Evolutionary conservation across 2,329 filamentous ascomycete genomes (phyloP).

Genomic region (Trichoderma sp.): DNA sequence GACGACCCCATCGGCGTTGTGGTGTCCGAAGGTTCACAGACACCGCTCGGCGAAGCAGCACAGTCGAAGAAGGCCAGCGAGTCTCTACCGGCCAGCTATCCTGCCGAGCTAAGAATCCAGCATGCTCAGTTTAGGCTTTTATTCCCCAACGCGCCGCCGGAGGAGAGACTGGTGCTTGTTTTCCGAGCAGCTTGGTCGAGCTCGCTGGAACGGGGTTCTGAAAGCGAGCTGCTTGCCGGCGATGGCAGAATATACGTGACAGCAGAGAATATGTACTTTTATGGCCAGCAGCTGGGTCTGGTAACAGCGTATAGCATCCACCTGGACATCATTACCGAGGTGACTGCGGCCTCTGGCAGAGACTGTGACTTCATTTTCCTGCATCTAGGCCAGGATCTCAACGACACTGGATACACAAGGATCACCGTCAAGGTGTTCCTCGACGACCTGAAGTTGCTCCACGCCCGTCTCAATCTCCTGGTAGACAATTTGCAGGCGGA

Average conservation of each 20-base stretch:
- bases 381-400: slow-evolving; percentile 63
- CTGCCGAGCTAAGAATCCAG: slow-evolving; percentile 75
- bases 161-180: slow-evolving; percentile 84
- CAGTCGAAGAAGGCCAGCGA: slow-evolving; percentile 38
- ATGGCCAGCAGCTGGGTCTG: slow-evolving; percentile 89
- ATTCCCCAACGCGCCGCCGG: slow-evolving; percentile 73
- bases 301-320: slow-evolving; percentile 77
- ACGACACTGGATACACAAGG: slow-evolving; percentile 63
- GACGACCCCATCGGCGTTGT: slow-evolving; percentile 43
- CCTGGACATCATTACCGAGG: slow-evolving; percentile 76
- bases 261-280: slow-evolving; percentile 86
- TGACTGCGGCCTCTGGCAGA: slow-evolving; percentile 82
- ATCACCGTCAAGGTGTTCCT: slow-evolving; percentile 92
- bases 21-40: slow-evolving; percentile 32
- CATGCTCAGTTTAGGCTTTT: slow-evolving; percentile 90
- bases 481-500: slow-evolving; percentile 75
- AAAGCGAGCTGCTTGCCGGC: slow-evolving; percentile 49
- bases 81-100: slow-evolving; percentile 72
- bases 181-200: slow-evolving; percentile 85
- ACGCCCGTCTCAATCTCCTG: slow-evolving; percentile 79
- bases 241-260: slow-evolving; percentile 84
- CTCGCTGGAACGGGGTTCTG: slow-evolving; percentile 42
- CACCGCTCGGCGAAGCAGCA: slow-evolving; percentile 30
- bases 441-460: slow-evolving; percentile 77
- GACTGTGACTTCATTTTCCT: slow-evolving; percentile 93